Conservation (phyloP, 805 yeast genomes). For the Ogataea pini region DNA sequence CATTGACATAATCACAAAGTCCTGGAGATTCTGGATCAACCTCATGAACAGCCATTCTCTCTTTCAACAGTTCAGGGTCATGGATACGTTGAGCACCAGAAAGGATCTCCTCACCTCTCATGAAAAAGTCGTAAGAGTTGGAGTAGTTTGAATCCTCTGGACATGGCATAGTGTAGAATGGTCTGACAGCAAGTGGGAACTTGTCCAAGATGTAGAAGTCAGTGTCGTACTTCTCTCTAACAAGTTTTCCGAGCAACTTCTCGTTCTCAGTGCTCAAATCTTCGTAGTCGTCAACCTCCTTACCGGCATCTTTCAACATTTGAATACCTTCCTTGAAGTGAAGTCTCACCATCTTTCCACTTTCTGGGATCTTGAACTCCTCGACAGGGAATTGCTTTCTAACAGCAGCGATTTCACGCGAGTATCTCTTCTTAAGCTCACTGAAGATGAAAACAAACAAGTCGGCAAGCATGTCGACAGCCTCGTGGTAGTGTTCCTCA, state of each 20-base stretch:
- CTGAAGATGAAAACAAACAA: constrained; percentile 86
- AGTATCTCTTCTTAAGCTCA: constrained; percentile 77
- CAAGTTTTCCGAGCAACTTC: constrained; percentile 85
- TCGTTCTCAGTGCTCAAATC: constrained; percentile 95
- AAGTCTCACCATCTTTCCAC: constrained; percentile 89
- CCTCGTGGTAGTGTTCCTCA: constrained; percentile 98
- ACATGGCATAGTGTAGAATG: constrained; percentile 99
- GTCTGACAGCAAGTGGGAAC: constrained; percentile 95
- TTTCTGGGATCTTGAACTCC: constrained; percentile 91
- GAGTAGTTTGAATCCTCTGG: constrained; percentile 89
- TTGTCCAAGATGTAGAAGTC: constrained; percentile 98
- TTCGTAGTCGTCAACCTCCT: constrained; percentile 81
- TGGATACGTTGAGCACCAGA: constrained; percentile 99
- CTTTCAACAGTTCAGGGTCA: constrained; percentile 77
- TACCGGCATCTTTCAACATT: constrained; percentile 84
- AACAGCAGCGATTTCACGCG: constrained; percentile 82
- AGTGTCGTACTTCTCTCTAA: constrained; percentile 92
- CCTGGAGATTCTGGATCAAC: constrained; percentile 82
- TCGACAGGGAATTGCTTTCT: constrained; percentile 97
- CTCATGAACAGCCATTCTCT: constrained; percentile 82
- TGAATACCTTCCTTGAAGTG: constrained; percentile 90
- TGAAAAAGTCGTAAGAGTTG: constrained; percentile 98
- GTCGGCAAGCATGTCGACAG: constrained; percentile 52
- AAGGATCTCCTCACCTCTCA: constrained; percentile 99
- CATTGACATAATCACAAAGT: constrained; percentile 85